Conservation (phyloP, 768 basidiomycete genomes). For the Cystobasidium ongulense region DNA sequence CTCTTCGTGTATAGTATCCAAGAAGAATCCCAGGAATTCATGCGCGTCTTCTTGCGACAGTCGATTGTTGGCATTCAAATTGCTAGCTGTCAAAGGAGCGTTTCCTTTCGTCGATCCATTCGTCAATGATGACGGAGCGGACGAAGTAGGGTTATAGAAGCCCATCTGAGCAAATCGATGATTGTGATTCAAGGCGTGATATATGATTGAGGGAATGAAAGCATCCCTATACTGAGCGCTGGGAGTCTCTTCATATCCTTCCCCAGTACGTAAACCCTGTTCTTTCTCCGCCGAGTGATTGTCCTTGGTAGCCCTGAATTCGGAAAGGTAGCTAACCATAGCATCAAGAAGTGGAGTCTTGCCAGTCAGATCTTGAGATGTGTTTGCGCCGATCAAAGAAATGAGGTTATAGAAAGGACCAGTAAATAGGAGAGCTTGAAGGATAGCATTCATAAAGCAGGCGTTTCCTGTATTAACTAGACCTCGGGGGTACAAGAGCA, state of each 20-base stretch:
- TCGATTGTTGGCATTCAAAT: conserved; percentile 50
- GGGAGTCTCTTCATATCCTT: neutral
- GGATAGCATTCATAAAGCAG: conserved; percentile 90
- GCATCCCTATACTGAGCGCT: conserved; percentile 49
- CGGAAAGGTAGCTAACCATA: conserved; percentile 36
- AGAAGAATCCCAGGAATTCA: conserved; percentile 94
- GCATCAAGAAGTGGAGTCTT: conserved; percentile 49
- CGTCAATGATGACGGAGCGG: conserved; percentile 1
- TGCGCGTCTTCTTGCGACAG: conserved; percentile 97
- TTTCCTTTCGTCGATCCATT: neutral
- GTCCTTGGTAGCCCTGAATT: conserved; percentile 40
- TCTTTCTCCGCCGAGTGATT: conserved; percentile 61
- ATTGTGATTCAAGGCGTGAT: conserved; percentile 87
- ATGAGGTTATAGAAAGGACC: conserved; percentile 77
- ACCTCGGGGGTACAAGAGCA: conserved; percentile 61
- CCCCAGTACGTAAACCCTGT: conserved; percentile 48
- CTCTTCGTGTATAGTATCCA: conserved; percentile 91
- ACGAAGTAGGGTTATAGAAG: conserved; percentile 47
- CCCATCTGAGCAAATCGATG: conserved; percentile 83
- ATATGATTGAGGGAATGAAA: conserved; percentile 76
- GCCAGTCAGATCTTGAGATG: conserved; percentile 48
- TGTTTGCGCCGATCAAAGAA: conserved; percentile 57
- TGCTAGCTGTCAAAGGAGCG: neutral
- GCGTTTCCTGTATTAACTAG: conserved; percentile 91
- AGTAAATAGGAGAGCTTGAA: conserved; percentile 83